Percentiles rank a stretch among this genome's conserved stretches.
Evolutionary conservation across 2,329 filamentous ascomycete species (phyloP).

Genomic region (Fusarium secorum): DNA sequence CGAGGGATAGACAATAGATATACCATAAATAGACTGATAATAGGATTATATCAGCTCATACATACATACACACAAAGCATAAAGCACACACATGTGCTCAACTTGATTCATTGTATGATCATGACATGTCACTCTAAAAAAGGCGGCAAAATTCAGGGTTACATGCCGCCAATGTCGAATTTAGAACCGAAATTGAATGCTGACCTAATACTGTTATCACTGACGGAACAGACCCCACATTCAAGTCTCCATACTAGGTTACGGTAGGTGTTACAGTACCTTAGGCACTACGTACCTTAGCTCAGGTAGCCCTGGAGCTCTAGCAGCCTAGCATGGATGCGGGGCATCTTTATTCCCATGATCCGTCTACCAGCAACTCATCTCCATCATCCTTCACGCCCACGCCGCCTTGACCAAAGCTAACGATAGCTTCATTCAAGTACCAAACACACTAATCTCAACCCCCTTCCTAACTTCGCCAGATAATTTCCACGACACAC

Average conservation of each 20-base stretch:
- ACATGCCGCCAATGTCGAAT: slow-evolving; percentile 20
- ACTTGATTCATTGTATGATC: background rate
- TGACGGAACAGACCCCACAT: slow-evolving; percentile 10
- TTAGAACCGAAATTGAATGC: slow-evolving; percentile 12
- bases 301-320: background rate
- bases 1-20: background rate
- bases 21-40: background rate
- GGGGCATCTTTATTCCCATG: slow-evolving; percentile 27
- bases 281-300: background rate
- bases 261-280: too few relatives aligned
- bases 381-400: slow-evolving; percentile 10
- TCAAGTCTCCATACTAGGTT: background rate
- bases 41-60: background rate
- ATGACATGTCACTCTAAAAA: background rate
- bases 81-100: background rate
- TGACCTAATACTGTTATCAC: slow-evolving; percentile 10
- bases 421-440: slow-evolving; percentile 18
- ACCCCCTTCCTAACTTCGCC: background rate
- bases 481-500: background rate
- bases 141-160: slow-evolving; percentile 10
- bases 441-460: background rate
- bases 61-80: background rate
- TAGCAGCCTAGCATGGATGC: slow-evolving; percentile 9
- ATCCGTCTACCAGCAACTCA: background rate
- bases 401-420: slow-evolving; percentile 1